Conservation (phyloP, 805 yeast genomes). For the Scheffersomyces amazonensis region DNA sequence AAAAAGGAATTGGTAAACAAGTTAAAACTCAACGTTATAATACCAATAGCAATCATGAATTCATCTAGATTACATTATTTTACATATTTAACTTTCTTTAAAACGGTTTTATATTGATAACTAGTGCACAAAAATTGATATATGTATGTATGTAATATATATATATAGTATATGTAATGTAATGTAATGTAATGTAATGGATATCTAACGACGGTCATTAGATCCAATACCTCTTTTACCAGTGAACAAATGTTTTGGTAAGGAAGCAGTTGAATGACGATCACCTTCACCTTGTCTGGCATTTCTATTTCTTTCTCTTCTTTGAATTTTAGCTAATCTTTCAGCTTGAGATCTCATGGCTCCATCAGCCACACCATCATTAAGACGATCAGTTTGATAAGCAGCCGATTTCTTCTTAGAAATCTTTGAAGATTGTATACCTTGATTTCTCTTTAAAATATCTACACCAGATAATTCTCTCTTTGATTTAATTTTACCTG, state of each 20-base stretch:
- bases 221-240: conserved; percentile 98
- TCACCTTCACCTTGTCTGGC: conserved; percentile 97
- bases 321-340: conserved; percentile 81
- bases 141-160: conserved; percentile 1
- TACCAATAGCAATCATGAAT: background rate
- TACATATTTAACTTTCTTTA: background rate
- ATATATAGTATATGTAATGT: conserved; percentile 2
- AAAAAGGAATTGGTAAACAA: background rate
- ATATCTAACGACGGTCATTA: conserved; percentile 74
- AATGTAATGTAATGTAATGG: too few relatives aligned
- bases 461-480: conserved; percentile 70
- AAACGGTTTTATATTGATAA: background rate
- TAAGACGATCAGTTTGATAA: conserved; percentile 73
- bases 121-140: conserved; percentile 4
- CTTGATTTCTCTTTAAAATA: conserved; percentile 60
- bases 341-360: conserved; percentile 80
- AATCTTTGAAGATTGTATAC: conserved; percentile 35
- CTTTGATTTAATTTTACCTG: conserved; percentile 39
- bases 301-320: conserved; percentile 88
- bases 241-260: conserved; percentile 91
- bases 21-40: background rate
- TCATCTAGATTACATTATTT: background rate
- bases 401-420: conserved; percentile 48
- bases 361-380: conserved; percentile 84
- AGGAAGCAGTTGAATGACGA: conserved; percentile 77